Percentiles rank a stretch among this genome's conserved stretches.
These are phyloP conservation scores for Tremella yokohamensis DNA, from an alignment of 768 basidiomycete genomes.

Conservation along the genomic window DNA sequence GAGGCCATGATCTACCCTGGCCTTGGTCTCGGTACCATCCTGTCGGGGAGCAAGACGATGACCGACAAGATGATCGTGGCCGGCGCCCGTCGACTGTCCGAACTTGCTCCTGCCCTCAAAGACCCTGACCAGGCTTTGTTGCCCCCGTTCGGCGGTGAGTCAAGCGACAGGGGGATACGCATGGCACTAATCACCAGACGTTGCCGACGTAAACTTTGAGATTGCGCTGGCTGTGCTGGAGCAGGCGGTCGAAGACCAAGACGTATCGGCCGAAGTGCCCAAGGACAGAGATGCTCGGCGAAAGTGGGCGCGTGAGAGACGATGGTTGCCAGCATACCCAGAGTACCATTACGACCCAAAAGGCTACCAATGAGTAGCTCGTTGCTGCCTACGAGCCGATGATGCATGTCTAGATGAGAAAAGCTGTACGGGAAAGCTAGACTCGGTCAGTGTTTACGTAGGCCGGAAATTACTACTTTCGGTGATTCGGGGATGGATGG, in stretches of 20 bases:
- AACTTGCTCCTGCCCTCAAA: slow-evolving; percentile 68
- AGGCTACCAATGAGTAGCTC: slow-evolving; percentile 46
- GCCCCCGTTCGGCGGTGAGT: slow-evolving; percentile 57
- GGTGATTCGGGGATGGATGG: too few species aligned
- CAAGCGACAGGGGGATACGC: slow-evolving; percentile 54
- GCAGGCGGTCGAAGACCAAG: slow-evolving; percentile 70
- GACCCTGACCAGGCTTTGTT: slow-evolving; percentile 69
- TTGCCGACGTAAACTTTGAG: slow-evolving; percentile 68
- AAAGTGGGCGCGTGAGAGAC: slow-evolving; percentile 60
- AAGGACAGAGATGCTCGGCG: slow-evolving; percentile 29
- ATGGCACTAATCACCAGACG: slow-evolving; percentile 22
- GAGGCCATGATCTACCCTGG: slow-evolving; percentile 71
- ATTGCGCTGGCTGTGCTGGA: slow-evolving; percentile 78
- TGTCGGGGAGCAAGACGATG: slow-evolving; percentile 62
- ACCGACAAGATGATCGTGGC: slow-evolving; percentile 84
- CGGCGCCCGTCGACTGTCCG: slow-evolving; percentile 69
- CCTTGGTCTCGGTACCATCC: slow-evolving; percentile 73
- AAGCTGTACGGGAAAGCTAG: too few species aligned
- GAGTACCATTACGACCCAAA: slow-evolving; percentile 64
- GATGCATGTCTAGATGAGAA: too few species aligned
- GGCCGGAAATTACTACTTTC: too few species aligned
- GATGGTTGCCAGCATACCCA: slow-evolving; percentile 66
- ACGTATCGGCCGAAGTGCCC: slow-evolving; percentile 55
- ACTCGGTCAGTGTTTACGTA: too few species aligned
- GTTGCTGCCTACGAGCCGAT: too few species aligned